Percentiles rank a stretch among this genome's conserved stretches.
These are phyloP conservation scores for Sporothrix mexicana DNA, from an alignment of 2,329 filamentous ascomycete genomes.

Conservation along the genomic window DNA sequence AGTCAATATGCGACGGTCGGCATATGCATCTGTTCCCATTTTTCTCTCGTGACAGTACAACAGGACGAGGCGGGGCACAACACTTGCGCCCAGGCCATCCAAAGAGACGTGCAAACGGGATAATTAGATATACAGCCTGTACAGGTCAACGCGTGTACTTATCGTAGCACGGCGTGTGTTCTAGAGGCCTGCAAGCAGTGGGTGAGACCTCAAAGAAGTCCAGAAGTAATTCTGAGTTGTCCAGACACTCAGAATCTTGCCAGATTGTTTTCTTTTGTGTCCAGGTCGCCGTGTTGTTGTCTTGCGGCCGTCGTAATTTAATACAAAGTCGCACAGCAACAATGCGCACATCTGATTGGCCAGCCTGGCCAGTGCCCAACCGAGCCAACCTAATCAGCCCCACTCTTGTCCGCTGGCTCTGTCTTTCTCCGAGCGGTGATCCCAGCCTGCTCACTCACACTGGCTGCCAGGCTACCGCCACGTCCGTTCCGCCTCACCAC, in stretches of 20 bases:
- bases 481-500: not conserved
- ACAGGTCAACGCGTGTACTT: not conserved
- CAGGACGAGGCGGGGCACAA: not conserved
- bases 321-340: conserved; percentile 16
- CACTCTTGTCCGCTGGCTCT: conserved; percentile 3
- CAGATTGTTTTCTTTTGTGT: too few relatives aligned
- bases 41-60: too few relatives aligned
- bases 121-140: not conserved
- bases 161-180: conserved; percentile 7
- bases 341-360: not conserved
- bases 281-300: not conserved
- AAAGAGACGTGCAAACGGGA: not conserved
- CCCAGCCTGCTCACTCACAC: not conserved
- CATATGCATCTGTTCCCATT: not conserved
- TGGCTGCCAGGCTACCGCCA: not conserved
- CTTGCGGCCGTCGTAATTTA: conserved; percentile 17
- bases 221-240: too few relatives aligned
- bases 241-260: too few relatives aligned
- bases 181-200: not conserved
- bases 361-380: not conserved
- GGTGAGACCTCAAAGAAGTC: too few relatives aligned
- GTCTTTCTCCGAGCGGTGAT: not conserved
- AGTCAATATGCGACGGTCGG: not conserved
- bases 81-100: not conserved
- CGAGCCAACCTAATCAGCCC: not conserved